phyloP scores from a whole-genome alignment of 495 filamentous ascomycete genomes.

The Amniculicola lignicola region DNA sequence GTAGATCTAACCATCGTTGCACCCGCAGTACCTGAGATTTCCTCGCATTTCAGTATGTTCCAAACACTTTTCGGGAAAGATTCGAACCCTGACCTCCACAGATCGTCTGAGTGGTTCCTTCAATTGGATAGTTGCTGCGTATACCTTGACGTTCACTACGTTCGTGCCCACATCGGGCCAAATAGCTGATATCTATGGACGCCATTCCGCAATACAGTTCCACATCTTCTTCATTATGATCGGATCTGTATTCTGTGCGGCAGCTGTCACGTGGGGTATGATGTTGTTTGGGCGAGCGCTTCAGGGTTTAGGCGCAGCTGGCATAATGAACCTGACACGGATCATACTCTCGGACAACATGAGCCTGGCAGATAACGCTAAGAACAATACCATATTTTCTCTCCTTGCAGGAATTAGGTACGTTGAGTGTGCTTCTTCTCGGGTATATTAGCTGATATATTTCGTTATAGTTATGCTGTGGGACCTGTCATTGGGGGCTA shows the following conservation, averaged over 20 bases:
- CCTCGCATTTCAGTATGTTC: conserved; percentile 54
- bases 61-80: too few species aligned
- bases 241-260: conserved; percentile 52
- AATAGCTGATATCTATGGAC: conserved; percentile 58
- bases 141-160: conserved; percentile 58
- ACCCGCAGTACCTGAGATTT: conserved; percentile 57
- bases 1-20: conserved; percentile 61
- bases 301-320: conserved; percentile 55
- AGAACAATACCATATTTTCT: conserved; percentile 56
- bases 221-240: conserved; percentile 51
- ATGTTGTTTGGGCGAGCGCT: conserved; percentile 57
- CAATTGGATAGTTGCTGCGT: conserved; percentile 63
- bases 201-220: conserved; percentile 48
- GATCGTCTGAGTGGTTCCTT: conserved; percentile 52
- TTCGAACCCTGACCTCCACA: too few species aligned
- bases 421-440: conserved; percentile 8
- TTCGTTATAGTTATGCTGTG: conserved; percentile 33
- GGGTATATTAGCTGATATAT: not conserved
- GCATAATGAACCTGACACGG: conserved; percentile 53
- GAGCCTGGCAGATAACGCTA: conserved; percentile 54
- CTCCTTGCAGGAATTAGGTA: conserved; percentile 52
- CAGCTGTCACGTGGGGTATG: conserved; percentile 53
- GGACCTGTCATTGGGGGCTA: conserved; percentile 56
- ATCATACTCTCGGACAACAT: conserved; percentile 58
- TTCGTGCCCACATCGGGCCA: conserved; percentile 63